phyloP scores from a whole-genome alignment of 1,284 basidiomycete species.

The Cryptococcus sp. region DNA sequence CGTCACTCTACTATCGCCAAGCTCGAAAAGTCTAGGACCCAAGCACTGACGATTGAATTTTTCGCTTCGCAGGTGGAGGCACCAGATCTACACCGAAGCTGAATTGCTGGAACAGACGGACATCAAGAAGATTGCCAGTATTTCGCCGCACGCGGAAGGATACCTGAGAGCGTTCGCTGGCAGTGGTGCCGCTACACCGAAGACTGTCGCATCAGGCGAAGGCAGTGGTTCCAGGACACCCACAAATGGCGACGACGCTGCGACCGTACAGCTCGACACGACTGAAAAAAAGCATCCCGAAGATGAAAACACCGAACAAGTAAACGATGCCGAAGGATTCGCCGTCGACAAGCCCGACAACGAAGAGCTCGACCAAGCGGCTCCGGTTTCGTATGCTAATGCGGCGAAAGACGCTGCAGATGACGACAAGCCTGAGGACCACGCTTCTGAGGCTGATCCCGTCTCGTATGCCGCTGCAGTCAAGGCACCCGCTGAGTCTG shows the following conservation, averaged over 20 bases:
- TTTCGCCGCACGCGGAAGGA: conserved; percentile 11
- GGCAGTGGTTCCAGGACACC: background rate
- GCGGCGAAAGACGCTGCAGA: conserved; percentile 1
- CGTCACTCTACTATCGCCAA: too few species aligned
- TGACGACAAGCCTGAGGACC: conserved; percentile 1
- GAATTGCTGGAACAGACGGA: conserved; percentile 40
- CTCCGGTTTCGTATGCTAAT: too few species aligned
- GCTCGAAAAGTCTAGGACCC: too few species aligned
- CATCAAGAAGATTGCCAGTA: conserved; percentile 16
- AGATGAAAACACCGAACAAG: background rate
- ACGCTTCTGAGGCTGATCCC: background rate
- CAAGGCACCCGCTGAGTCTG: background rate
- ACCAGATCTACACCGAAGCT: conserved; percentile 50
- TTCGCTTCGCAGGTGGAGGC: conserved; percentile 40
- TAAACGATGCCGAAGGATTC: background rate
- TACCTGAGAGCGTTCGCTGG: conserved; percentile 4
- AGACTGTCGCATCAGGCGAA: background rate
- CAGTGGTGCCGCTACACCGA: background rate
- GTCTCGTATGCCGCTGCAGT: conserved; percentile 18
- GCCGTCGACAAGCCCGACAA: background rate
- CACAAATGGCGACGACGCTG: background rate
- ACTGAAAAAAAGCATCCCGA: background rate
- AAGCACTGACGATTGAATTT: too few species aligned
- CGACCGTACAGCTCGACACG: background rate
- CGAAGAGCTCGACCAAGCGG: background rate